Conservation (phyloP, 139 green algal species). For the Chlorokybus atmophyticus region DNA sequence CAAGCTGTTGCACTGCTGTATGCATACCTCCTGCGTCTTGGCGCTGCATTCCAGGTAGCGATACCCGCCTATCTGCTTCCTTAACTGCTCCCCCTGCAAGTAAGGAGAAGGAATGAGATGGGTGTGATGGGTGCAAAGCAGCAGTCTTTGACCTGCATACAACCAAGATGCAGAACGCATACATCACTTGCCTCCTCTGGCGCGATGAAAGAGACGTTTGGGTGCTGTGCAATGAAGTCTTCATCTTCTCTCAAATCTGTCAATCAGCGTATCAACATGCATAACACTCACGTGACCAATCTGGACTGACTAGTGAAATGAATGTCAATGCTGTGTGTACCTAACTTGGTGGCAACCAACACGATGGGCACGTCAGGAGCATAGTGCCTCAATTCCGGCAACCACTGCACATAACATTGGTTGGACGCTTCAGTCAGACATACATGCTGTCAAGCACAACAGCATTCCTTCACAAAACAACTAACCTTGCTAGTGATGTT, state of each 20-base stretch:
- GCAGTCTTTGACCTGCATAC: too few relatives aligned
- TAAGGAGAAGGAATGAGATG: not conserved
- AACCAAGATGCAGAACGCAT: not conserved
- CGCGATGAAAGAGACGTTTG: not conserved
- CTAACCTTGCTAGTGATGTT: conserved; percentile 30
- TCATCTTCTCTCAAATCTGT: conserved; percentile 26
- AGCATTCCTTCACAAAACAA: too few relatives aligned
- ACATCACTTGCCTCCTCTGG: not conserved
- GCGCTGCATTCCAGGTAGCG: conserved; percentile 36
- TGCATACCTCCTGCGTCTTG: conserved; percentile 27
- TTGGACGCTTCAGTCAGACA: too few relatives aligned
- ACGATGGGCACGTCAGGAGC: conserved; percentile 29
- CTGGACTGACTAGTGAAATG: conserved; percentile 1
- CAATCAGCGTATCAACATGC: conserved; percentile 2
- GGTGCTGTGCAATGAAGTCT: conserved; percentile 23
- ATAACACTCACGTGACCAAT: conserved; percentile 1
- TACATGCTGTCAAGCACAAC: too few relatives aligned
- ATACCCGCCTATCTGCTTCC: conserved; percentile 19
- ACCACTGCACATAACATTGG: conserved; percentile 25
- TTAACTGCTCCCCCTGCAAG: conserved; percentile 28
- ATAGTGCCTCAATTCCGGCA: conserved; percentile 32
- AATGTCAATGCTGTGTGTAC: conserved; percentile 17
- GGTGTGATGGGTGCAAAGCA: not conserved
- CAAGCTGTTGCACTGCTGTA: not conserved
- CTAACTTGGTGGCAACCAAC: conserved; percentile 33